Evolutionary conservation across 2,329 filamentous ascomycete species (phyloP), one percentile per base, ranked within the genome.

Genomic region (Nigrograna mackinnonii): DNA sequence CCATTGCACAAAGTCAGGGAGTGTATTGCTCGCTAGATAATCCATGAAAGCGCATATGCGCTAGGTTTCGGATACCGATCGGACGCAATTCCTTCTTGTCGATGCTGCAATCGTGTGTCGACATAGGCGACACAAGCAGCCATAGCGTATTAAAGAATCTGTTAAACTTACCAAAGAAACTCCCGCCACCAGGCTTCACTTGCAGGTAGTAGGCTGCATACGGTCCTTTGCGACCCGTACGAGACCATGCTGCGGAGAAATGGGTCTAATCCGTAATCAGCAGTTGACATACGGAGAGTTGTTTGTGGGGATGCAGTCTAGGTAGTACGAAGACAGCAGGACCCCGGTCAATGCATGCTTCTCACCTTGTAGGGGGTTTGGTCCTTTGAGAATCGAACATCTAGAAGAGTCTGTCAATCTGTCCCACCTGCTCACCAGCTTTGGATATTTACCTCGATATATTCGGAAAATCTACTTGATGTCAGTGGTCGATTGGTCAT

Each of bases 241-340:
- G 84, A 43, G 88, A 94, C 84, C 89, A 95, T 18, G 89, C 88
- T 26, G 87, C 90, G 7, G 87, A 88, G 69, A 91, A 95, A 70
- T 91, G 83, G 40, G 89, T 81, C 84, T 89, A 38, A 16, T n/a
- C 33, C 22, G 48, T 26, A 44, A 20, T 61, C 53, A 68, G 62
- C 44, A 35, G 32, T 35, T 30, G 22, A 5, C 31, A 11, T 11
- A 16, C 9, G 18, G 31, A 9, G 9, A 17, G 7, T 33, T 16
- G 31, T 7, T 33, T 33, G 16, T 33, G 19, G 6, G 6, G 39
- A 47, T 41, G 34, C 20, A 44, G 16, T 20, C 20, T 35, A 17
- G 28, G 31, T 46, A 22, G 37, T 39, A 40, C 39, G 30, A 45
- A 26, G 34, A 39, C 20, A 7, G 9, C 9, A 28, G 16, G 31